Evolutionary conservation across 2,329 filamentous ascomycete species (phyloP).

Genomic region (Phaeoacremonium minimum): DNA sequence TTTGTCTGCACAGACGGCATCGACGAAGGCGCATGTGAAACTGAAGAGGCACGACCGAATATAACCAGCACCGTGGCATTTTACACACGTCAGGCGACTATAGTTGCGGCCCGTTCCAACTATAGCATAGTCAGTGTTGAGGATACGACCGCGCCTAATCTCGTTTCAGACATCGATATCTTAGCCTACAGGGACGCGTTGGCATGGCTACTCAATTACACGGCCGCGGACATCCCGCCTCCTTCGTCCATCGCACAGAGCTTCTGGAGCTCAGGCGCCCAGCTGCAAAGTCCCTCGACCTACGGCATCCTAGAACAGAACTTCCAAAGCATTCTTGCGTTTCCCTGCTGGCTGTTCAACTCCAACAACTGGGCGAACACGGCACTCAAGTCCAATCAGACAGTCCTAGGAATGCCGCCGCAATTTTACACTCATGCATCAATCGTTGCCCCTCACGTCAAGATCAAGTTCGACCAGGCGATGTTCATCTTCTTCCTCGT

Average conservation of each 20-base stretch:
- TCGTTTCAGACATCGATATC: slow-evolving; percentile 1
- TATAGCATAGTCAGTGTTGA: slow-evolving; percentile 8
- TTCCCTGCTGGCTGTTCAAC: slow-evolving; percentile 18
- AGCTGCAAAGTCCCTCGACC: slow-evolving; percentile 3
- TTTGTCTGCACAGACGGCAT: not conserved
- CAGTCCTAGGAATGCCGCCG: slow-evolving; percentile 7
- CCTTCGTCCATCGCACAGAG: slow-evolving; percentile 10
- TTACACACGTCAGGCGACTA: slow-evolving; percentile 4
- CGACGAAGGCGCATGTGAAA: not conserved
- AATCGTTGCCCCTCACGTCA: slow-evolving; percentile 9
- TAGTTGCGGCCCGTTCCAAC: slow-evolving; percentile 7
- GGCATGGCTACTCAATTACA: slow-evolving; percentile 13
- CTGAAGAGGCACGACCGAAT: slow-evolving; percentile 3
- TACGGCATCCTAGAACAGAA: slow-evolving; percentile 13
- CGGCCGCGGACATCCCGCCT: slow-evolving; percentile 10
- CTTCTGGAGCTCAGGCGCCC: slow-evolving; percentile 10
- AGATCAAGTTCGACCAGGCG: slow-evolving; percentile 5
- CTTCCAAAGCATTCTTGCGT: slow-evolving; percentile 15
- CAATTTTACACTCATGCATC: slow-evolving; percentile 15
- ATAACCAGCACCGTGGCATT: slow-evolving; percentile 9
- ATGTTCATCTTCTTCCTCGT: slow-evolving; percentile 5
- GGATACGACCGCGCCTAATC: slow-evolving; percentile 1
- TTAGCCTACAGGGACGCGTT: slow-evolving; percentile 6
- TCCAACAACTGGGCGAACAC: slow-evolving; percentile 16
- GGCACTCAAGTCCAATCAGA: slow-evolving; percentile 3